Conservation (phyloP, 306 rosid genomes). For the Ormosia semicastrata region DNA sequence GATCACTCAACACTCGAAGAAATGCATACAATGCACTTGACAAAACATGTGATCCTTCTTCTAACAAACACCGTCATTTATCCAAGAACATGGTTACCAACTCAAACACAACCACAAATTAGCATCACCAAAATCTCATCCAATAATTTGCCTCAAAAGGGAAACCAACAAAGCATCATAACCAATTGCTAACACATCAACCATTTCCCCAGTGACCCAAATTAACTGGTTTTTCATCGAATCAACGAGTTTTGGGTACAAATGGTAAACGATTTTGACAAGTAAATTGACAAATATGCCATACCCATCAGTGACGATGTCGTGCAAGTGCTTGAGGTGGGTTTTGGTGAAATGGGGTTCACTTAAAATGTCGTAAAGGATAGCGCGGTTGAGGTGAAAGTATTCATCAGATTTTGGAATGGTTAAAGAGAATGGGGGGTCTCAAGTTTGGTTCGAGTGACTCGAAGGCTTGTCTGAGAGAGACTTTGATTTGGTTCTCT, state of each 20-base stretch:
- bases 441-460: constrained; percentile 52
- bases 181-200: constrained; percentile 54
- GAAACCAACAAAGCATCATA: constrained; percentile 50
- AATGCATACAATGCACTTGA: constrained; percentile 59
- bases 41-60: constrained; percentile 54
- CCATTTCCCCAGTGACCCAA: constrained; percentile 54
- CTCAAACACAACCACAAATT: constrained; percentile 67
- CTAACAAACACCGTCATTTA: constrained; percentile 53
- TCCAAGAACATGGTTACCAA: constrained; percentile 44
- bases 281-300: constrained; percentile 43
- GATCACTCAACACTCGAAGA: constrained; percentile 75
- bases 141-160: constrained; percentile 69
- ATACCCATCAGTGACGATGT: constrained; percentile 69
- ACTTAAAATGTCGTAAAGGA: constrained; percentile 56
- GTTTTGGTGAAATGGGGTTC: constrained; percentile 58
- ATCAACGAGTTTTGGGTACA: constrained; percentile 51
- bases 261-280: too few species aligned
- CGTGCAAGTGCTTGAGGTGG: constrained; percentile 83
- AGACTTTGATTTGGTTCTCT: constrained; percentile 46
- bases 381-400: constrained; percentile 55
- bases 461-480: constrained; percentile 55
- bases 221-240: constrained; percentile 51
- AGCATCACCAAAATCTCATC: constrained; percentile 56
- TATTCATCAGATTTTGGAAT: constrained; percentile 60
- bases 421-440: constrained; percentile 62